Evolutionary conservation across 2,329 filamentous ascomycete genomes (phyloP).

Genomic region (Neofusicoccum sp.): DNA sequence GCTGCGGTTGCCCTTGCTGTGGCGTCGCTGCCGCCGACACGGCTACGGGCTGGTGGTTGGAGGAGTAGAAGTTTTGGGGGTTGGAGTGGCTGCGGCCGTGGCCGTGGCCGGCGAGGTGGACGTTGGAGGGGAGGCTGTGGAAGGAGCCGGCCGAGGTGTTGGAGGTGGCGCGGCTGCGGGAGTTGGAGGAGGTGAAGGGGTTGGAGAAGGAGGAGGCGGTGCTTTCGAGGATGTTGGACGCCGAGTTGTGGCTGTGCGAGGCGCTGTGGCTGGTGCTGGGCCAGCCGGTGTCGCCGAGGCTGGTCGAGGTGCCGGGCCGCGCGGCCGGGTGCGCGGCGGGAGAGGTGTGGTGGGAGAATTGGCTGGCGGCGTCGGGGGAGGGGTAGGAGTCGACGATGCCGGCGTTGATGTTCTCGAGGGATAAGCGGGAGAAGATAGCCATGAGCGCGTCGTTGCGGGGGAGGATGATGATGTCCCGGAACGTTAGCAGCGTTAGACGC

Average conservation of each 20-base stretch:
- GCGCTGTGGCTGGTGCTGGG: conserved; percentile 59
- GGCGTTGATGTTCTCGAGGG: conserved; percentile 68
- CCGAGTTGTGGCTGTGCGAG: conserved; percentile 70
- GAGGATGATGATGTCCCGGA: conserved; percentile 84
- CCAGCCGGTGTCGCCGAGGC: conserved; percentile 24
- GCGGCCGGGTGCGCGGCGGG: conserved; percentile 32
- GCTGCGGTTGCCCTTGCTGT: conserved; percentile 24
- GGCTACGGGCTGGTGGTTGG: conserved; percentile 1
- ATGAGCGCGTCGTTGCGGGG: conserved; percentile 87
- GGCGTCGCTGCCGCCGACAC: conserved; percentile 23
- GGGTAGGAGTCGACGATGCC: conserved; percentile 36
- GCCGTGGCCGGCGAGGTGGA: conserved; percentile 22
- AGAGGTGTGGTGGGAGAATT: conserved; percentile 20
- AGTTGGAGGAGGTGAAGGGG: conserved; percentile 11
- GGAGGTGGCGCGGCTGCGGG: conserved; percentile 53
- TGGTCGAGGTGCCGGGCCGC: conserved; percentile 10
- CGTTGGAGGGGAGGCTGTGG: conserved; percentile 36
- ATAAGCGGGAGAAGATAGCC: conserved; percentile 83
- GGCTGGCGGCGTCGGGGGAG: conserved; percentile 3
- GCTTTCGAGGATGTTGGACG: conserved; percentile 69
- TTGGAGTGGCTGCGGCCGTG: conserved; percentile 23
- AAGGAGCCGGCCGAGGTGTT: conserved; percentile 66
- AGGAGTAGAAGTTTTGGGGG: conserved; percentile 16
- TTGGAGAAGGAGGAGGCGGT: conserved; percentile 47
- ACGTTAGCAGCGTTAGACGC: conserved; percentile 82